Base-by-base conservation (phyloP, 768 basidiomycete genomes). In the Termitomyces sp. region DNA sequence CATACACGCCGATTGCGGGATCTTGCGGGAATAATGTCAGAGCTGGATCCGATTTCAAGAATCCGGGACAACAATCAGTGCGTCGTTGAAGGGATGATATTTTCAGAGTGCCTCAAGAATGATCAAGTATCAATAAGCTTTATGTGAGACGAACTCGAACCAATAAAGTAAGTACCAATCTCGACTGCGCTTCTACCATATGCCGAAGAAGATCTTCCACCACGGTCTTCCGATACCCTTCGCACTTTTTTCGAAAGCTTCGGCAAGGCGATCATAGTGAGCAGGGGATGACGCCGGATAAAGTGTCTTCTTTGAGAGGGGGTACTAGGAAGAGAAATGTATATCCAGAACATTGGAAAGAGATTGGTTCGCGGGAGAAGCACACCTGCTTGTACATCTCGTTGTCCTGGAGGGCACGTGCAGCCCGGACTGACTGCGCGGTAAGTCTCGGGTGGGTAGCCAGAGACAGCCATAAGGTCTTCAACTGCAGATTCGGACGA, bases 131-230 rank as follows among this genome's bases (percentile, higher is more conserved):
- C 38, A 58, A 36, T 36, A 58, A 18, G 61, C 50, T 57, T 53
- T 2, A 16, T 51, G 32, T 44, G 48, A 45, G 33, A 54, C 8
- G 15, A 44, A 56, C 28, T 20, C 52, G 44, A 38, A 59, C 55
- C 28, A 39, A 50, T 49, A 24, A 58, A 45, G 22, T 6, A 46
- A 36, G 20, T 40, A 20, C 4, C 11, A 38, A 51, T 48, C 51
- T 57, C 13, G 16, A 44, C 36, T 44, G 24, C 18, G 32, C 39
- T 33, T 50, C 74, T 80, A 87, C 90, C 90, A 91, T 61, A 91
- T 79, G 42, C 84, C 84, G 65, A 93, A 87, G 72, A 93, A 90
- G 46, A 89, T 75, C 71, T 93, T 91, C 91, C 91, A 93, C 88
- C 88, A 87, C 2, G 91, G 90, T 58, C 91, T 78, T 38, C 82